These are phyloP conservation scores for Fusarium haematococcum DNA, from an alignment of 2,329 filamentous ascomycete species.

Conservation along the genomic window DNA sequence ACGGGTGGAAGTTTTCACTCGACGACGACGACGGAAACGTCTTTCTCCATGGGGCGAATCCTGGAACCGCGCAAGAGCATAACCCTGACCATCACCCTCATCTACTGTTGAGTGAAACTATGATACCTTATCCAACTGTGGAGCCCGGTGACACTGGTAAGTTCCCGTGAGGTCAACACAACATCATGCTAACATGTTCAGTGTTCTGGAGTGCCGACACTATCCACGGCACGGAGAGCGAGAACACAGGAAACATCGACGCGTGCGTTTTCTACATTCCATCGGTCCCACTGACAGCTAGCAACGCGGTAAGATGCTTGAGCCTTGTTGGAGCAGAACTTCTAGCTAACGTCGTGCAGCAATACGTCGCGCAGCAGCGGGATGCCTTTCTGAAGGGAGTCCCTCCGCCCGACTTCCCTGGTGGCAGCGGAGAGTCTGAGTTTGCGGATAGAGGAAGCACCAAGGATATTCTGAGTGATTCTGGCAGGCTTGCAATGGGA, in stretches of 20 bases:
- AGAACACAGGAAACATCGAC: neutral
- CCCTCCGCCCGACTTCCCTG: neutral
- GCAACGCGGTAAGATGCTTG: neutral
- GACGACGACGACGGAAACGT: neutral
- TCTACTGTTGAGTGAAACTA: neutral
- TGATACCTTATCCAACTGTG: neutral
- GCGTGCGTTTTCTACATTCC: neutral
- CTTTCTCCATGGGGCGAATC: neutral
- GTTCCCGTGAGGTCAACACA: neutral
- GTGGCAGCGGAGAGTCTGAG: neutral
- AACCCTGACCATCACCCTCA: neutral
- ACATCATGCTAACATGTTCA: neutral
- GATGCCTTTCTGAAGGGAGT: neutral
- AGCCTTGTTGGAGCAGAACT: neutral
- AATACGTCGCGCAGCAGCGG: neutral
- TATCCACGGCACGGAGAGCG: neutral
- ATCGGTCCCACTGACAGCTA: neutral
- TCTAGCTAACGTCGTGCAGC: neutral
- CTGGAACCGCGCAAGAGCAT: neutral
- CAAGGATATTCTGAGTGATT: neutral
- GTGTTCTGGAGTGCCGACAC: neutral
- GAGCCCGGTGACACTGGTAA: neutral
- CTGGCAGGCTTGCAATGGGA: neutral
- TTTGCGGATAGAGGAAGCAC: neutral
- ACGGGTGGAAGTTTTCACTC: neutral